Conservation (phyloP, 2,329 filamentous ascomycete genomes). For the Alternaria atra region DNA sequence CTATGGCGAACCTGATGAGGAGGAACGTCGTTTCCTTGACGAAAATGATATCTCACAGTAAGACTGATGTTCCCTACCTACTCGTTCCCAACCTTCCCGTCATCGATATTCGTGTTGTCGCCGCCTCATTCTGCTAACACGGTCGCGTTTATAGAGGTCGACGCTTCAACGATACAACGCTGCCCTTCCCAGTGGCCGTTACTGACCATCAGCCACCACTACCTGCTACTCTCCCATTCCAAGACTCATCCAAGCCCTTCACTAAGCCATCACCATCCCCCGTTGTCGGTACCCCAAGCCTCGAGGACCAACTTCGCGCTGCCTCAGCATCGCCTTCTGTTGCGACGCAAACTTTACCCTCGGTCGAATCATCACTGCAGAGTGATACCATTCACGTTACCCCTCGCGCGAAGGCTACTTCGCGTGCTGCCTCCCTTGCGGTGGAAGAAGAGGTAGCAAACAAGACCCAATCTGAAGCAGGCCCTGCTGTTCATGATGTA, state of each 20-base stretch:
- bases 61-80: slow-evolving; percentile 37
- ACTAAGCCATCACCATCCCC: slow-evolving; percentile 36
- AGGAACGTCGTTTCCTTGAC: slow-evolving; percentile 64
- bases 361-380: slow-evolving; percentile 25
- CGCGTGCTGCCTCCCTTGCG: slow-evolving; percentile 16
- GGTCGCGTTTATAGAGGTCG: slow-evolving; percentile 58
- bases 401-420: slow-evolving; percentile 17
- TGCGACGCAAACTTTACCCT: slow-evolving; percentile 32
- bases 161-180: slow-evolving; percentile 64
- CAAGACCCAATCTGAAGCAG: slow-evolving; percentile 13
- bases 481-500: slow-evolving; percentile 25
- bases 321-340: slow-evolving; percentile 48
- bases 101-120: slow-evolving; percentile 25
- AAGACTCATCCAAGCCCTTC: slow-evolving; percentile 30
- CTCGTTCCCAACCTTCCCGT: not conserved
- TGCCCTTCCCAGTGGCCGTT: slow-evolving; percentile 52
- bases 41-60: slow-evolving; percentile 67
- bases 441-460: slow-evolving; percentile 27
- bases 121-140: slow-evolving; percentile 43
- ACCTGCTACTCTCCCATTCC: slow-evolving; percentile 36
- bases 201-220: slow-evolving; percentile 37
- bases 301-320: slow-evolving; percentile 47
- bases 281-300: slow-evolving; percentile 28
- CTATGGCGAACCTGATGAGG: slow-evolving; percentile 63
- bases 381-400: slow-evolving; percentile 23